Percentiles rank a stretch among this genome's conserved stretches.
Evolutionary conservation across 2,329 filamentous ascomycete genomes (phyloP).

Genomic region (Orbilia blumenaviensis): DNA sequence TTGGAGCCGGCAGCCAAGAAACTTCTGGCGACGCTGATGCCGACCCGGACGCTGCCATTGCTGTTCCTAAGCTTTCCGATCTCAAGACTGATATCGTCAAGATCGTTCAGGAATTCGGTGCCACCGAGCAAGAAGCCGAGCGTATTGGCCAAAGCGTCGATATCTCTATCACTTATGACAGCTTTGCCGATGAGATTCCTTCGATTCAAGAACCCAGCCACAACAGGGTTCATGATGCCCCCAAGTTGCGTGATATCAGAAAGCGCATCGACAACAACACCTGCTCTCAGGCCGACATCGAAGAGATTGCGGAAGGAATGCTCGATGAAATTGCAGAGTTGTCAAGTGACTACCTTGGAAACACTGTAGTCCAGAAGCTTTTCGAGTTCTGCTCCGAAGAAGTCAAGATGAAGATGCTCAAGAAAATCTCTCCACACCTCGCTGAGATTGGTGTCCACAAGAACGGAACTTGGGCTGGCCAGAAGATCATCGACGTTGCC

Average conservation of each 20-base stretch:
- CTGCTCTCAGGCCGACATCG: conserved; percentile 84
- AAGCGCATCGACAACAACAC: conserved; percentile 98
- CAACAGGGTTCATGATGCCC: conserved; percentile 88
- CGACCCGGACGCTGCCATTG: conserved; percentile 65
- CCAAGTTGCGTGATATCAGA: conserved; percentile 91
- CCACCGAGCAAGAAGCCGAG: conserved; percentile 77
- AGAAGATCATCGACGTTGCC: conserved; percentile 98
- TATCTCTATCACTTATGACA: conserved; percentile 76
- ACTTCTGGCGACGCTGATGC: conserved; percentile 60
- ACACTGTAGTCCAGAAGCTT: conserved; percentile 98
- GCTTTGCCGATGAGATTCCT: conserved; percentile 85
- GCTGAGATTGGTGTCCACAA: conserved; percentile 98
- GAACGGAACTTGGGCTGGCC: conserved; percentile 98
- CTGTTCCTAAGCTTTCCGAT: conserved; percentile 76
- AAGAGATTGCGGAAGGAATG: conserved; percentile 92
- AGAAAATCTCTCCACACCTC: conserved; percentile 86
- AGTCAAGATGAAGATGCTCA: conserved; percentile 89
- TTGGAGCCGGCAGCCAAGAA: conserved; percentile 60
- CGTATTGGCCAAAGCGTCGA: conserved; percentile 79
- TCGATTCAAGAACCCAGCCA: conserved; percentile 86
- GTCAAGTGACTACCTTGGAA: conserved; percentile 84
- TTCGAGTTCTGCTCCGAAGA: conserved; percentile 95
- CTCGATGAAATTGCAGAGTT: conserved; percentile 95
- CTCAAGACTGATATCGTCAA: conserved; percentile 82
- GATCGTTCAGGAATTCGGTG: conserved; percentile 89